These are phyloP conservation scores for Serendipita sp. DNA, from an alignment of 768 basidiomycete genomes.

Conservation along the genomic window DNA sequence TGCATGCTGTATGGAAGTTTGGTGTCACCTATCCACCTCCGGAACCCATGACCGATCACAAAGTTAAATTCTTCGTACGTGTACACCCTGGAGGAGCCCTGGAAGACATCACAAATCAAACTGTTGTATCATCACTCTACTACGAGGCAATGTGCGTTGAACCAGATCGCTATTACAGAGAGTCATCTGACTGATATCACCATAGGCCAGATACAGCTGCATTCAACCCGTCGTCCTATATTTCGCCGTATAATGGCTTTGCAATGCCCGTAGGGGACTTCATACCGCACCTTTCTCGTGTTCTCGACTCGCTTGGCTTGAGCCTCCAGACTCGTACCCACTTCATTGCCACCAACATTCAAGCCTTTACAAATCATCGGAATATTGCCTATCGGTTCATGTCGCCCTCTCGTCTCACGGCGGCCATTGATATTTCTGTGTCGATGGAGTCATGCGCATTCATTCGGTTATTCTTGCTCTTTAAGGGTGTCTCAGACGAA, in stretches of 20 bases:
- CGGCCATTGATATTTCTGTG: constrained; percentile 79
- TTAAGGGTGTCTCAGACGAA: constrained; percentile 65
- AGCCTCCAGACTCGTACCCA: constrained; percentile 66
- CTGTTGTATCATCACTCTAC: constrained; percentile 64
- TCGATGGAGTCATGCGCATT: constrained; percentile 65
- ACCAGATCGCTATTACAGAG: not conserved
- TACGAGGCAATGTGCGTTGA: constrained; percentile 65
- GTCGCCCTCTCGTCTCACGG: constrained; percentile 58
- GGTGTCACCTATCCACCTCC: constrained; percentile 65
- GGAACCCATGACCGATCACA: constrained; percentile 43
- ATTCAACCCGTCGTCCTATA: constrained; percentile 63
- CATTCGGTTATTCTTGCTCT: constrained; percentile 74
- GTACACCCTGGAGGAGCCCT: constrained; percentile 74
- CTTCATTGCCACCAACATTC: constrained; percentile 70
- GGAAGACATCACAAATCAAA: constrained; percentile 73
- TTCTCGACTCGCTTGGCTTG: constrained; percentile 74
- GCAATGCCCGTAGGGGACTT: constrained; percentile 74
- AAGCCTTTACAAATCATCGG: constrained; percentile 56
- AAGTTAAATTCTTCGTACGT: constrained; percentile 67
- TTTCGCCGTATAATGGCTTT: constrained; percentile 68
- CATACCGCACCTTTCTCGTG: constrained; percentile 60
- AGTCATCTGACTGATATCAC: not conserved
- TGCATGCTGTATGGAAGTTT: constrained; percentile 60
- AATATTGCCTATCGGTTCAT: constrained; percentile 87
- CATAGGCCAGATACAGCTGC: constrained; percentile 60